Conservation (phyloP, 1,284 basidiomycete genomes). For the Ceratobasidium sp. region DNA sequence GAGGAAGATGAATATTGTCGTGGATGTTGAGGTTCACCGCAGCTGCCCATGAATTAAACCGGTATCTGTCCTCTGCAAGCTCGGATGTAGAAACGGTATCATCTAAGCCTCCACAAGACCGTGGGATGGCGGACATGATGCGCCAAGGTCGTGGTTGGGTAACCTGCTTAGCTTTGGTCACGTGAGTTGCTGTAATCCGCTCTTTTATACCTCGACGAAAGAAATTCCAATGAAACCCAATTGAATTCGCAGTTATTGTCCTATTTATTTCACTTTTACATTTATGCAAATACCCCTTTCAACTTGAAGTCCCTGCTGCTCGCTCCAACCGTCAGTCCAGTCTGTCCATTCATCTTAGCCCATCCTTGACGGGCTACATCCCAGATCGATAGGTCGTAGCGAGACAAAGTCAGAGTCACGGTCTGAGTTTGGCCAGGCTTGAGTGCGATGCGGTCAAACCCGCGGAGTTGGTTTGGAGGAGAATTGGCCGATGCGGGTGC, state of each 20-base stretch:
- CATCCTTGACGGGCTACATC: slow-evolving; percentile 45
- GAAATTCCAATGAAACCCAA: slow-evolving; percentile 18
- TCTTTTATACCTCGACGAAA: not conserved
- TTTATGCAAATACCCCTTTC: slow-evolving; percentile 36
- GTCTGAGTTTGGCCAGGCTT: slow-evolving; percentile 57
- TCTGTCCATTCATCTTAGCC: slow-evolving; percentile 42
- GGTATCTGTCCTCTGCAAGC: too few relatives aligned
- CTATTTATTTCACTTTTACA: not conserved
- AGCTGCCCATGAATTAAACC: too few relatives aligned
- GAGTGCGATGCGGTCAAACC: slow-evolving; percentile 61
- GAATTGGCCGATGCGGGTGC: slow-evolving; percentile 42
- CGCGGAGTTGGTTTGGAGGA: slow-evolving; percentile 49
- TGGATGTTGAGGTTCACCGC: too few relatives aligned
- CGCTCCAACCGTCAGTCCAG: slow-evolving; percentile 43
- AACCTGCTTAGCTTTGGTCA: too few relatives aligned
- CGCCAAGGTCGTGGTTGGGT: too few relatives aligned
- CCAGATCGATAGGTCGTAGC: slow-evolving; percentile 47
- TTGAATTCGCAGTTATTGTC: too few relatives aligned
- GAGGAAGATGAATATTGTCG: too few relatives aligned
- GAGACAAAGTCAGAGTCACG: slow-evolving; percentile 54
- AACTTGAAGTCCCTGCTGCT: slow-evolving; percentile 46
- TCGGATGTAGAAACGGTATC: too few relatives aligned
- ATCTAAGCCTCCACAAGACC: not conserved
- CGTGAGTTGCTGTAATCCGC: too few relatives aligned
- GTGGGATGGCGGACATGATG: not conserved